Evolutionary conservation across 129 eudicot species (phyloP).

Genomic region (Helichrysum umbraculigerum): DNA sequence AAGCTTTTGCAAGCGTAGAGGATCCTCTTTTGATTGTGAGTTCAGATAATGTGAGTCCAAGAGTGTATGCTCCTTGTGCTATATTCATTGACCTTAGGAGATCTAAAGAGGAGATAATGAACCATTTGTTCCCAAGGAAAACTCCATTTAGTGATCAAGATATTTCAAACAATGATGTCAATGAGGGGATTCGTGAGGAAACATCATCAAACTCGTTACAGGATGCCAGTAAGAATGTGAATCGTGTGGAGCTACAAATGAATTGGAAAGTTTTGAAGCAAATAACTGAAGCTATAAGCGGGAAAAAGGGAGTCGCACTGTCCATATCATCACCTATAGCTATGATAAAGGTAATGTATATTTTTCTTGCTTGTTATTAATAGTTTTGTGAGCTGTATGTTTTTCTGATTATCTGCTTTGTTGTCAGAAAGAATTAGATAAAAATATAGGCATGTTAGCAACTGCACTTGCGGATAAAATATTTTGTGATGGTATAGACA

Average conservation of each 20-base stretch:
- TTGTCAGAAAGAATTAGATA: constrained; percentile 40
- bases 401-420: not conserved
- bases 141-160: not conserved
- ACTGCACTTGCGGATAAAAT: constrained; percentile 15
- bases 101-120: constrained; percentile 41
- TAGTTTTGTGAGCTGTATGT: not conserved
- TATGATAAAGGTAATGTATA: constrained; percentile 41
- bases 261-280: constrained; percentile 30
- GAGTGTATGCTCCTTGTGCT: constrained; percentile 34
- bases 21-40: constrained; percentile 63
- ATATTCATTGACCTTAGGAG: constrained; percentile 41
- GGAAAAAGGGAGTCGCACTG: constrained; percentile 18
- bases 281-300: constrained; percentile 27
- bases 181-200: not conserved
- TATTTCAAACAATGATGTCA: constrained; percentile 8
- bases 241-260: constrained; percentile 7
- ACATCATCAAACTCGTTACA: not conserved
- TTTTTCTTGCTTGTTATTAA: not conserved
- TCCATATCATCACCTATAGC: constrained; percentile 14
- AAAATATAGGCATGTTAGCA: constrained; percentile 10
- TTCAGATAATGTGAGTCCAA: constrained; percentile 8
- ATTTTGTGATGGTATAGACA: constrained; percentile 25
- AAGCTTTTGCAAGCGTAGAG: constrained; percentile 46
- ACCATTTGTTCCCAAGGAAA: constrained; percentile 34
- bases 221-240: constrained; percentile 8